Conservation (phyloP, 768 basidiomycete genomes). For the Boletus reticulatus region DNA sequence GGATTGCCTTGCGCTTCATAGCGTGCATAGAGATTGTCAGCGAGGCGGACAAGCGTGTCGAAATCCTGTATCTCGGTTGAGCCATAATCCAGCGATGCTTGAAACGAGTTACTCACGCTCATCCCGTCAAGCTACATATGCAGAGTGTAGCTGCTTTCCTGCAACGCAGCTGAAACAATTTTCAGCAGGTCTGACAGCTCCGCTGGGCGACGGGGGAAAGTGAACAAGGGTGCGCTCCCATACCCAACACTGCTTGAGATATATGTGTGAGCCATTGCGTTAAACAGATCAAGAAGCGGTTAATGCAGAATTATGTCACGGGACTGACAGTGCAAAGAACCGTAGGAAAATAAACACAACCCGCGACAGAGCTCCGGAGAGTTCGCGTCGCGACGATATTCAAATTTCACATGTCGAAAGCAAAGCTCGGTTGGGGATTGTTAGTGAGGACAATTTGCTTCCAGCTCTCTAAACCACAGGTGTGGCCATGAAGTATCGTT, state of each 20-base stretch:
- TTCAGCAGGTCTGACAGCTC: not conserved
- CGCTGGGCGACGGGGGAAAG: not conserved
- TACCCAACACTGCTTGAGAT: slow-evolving; percentile 3
- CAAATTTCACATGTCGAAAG: not conserved
- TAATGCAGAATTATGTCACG: slow-evolving; percentile 13
- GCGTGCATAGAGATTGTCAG: slow-evolving; percentile 25
- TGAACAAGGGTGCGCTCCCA: slow-evolving; percentile 1
- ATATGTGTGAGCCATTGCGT: slow-evolving; percentile 15
- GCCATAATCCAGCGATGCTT: not conserved
- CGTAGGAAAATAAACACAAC: slow-evolving; percentile 5
- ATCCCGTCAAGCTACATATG: slow-evolving; percentile 1
- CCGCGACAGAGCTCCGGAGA: not conserved
- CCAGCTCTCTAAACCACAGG: not conserved
- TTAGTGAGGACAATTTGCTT: not conserved
- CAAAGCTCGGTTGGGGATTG: not conserved
- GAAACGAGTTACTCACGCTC: slow-evolving; percentile 14
- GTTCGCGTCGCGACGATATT: not conserved
- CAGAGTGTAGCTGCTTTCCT: not conserved
- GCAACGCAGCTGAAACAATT: not conserved
- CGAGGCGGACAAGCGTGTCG: slow-evolving; percentile 19
- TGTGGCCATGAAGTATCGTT: no score
- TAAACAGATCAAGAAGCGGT: slow-evolving; percentile 3
- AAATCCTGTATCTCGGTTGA: slow-evolving; percentile 19
- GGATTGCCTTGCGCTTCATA: slow-evolving; percentile 17
- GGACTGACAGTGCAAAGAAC: not conserved